Percentiles rank a stretch among this genome's conserved stretches.
Evolutionary conservation across 192 early-diverging fungal genomes (phyloP).

Genomic region (Rhizoclosmatium globosum): DNA sequence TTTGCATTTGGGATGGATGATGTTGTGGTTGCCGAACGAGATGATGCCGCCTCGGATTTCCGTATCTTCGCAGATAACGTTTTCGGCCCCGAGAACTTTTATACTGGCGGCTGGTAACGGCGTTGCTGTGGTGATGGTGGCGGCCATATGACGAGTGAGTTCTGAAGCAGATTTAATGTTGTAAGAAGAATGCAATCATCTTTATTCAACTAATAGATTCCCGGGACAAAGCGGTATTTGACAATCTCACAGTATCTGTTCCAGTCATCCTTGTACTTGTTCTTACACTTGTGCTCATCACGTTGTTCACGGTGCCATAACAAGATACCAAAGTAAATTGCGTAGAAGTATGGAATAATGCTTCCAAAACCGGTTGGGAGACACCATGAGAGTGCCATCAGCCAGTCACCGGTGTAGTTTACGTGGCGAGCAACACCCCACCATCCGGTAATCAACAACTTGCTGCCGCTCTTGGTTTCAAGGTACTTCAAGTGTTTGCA

Average conservation of each 20-base stretch:
- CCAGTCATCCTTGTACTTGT: conserved; percentile 97
- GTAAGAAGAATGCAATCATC: no score
- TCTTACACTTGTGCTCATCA: conserved; percentile 89
- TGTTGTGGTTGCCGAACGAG: conserved; percentile 44
- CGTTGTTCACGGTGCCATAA: conserved; percentile 88
- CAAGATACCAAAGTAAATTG: conserved; percentile 89
- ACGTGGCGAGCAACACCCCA: conserved; percentile 95
- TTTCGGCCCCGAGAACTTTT: conserved; percentile 10
- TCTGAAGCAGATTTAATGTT: no score
- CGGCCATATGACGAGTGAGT: not conserved
- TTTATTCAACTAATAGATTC: conserved; percentile 33
- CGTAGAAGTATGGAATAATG: conserved; percentile 93
- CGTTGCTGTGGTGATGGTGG: not conserved
- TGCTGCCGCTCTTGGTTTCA: conserved; percentile 80
- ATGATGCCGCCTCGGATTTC: conserved; percentile 40
- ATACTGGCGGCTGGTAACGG: conserved; percentile 2
- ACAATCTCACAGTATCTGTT: conserved; percentile 82
- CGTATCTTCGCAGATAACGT: conserved; percentile 50
- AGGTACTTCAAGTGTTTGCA: conserved; percentile 83
- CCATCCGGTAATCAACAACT: conserved; percentile 88
- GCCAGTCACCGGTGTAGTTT: conserved; percentile 96
- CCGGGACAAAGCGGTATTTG: conserved; percentile 85
- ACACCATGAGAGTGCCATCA: conserved; percentile 91
- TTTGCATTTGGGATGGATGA: conserved; percentile 78
- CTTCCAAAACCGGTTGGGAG: conserved; percentile 83